Evolutionary conservation across 257 asterid species (phyloP), one percentile per base, ranked within the genome.

Genomic region (Nicotiana paniculata): DNA sequence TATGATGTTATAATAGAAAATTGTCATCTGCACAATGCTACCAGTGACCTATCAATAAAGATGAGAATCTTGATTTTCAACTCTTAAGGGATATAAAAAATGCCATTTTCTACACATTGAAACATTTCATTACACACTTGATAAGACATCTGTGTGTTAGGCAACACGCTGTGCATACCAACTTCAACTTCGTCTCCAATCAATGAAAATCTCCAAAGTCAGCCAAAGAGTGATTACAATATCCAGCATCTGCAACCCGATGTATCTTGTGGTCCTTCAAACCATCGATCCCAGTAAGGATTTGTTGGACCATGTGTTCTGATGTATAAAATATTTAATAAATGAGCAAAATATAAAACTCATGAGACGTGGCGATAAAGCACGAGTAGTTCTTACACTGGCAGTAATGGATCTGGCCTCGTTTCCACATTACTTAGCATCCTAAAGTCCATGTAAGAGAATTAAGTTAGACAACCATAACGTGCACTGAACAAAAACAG

Each of bases 201-300:
- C 28, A 81, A 26, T 30, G 33, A 55, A 48, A 66, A 43, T 15
- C 17, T 65, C 77, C 61, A 32, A 74, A 75, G 28, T 65, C 78
- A 51, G 54, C 64, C 11, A 16, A 62, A 35, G 3, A n/a, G 48
- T 18, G 4, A 53, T 92, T 90, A 93, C 81, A 92, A 90, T 83
- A 93, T 91, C 97, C 92, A 91, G 91, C 99, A 95, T 67, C 93
- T 89, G 96, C 99, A 95, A 68, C 97, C 90, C 32, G 97, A 89
- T 57, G 97, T 87, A 62, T 95, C 96, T 72, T 65, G 93, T 12
- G 93, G 95, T 54, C 97, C 93, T 90, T 95, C 99, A 79, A 93
- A 95, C 99, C 99, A 95, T 85, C 97, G 88, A 89, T 95, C 98
- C 99, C 99, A 95, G 16, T 72, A 82, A 48, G 97, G 94, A 85